Evolutionary conservation across 2,329 filamentous ascomycete species (phyloP).

Genomic region (Trichoderma atrobrunneum): DNA sequence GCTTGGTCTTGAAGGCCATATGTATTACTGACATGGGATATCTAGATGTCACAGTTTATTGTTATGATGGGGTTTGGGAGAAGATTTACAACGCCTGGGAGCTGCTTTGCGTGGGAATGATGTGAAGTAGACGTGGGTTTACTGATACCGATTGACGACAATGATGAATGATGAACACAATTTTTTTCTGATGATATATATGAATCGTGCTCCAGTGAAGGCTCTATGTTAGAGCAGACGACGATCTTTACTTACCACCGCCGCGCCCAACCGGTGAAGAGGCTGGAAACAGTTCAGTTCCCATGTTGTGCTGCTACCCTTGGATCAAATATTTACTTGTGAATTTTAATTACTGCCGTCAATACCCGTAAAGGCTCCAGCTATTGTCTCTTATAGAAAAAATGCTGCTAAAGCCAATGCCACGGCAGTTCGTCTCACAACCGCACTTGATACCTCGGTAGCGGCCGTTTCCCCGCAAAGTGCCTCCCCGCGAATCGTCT

Average conservation of each 20-base stretch:
- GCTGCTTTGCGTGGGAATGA: background rate
- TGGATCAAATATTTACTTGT: background rate
- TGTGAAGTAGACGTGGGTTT: background rate
- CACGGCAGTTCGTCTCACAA: background rate
- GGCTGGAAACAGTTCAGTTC: too few species aligned
- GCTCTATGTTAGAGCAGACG: background rate
- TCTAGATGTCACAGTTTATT: conserved; percentile 2
- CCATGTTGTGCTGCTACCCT: background rate
- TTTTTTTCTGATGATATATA: background rate
- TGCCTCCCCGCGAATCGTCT: conserved; percentile 8
- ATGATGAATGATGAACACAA: conserved; percentile 1
- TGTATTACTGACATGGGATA: conserved; percentile 13
- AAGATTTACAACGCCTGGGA: background rate
- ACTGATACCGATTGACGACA: background rate
- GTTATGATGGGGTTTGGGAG: background rate
- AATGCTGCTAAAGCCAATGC: background rate
- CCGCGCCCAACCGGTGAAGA: too few species aligned
- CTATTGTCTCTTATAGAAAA: background rate
- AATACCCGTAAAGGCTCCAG: background rate
- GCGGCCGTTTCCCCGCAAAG: conserved; percentile 32
- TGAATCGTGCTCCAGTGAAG: background rate
- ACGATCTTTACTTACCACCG: background rate
- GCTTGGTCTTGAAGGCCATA: background rate
- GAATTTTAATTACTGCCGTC: background rate
- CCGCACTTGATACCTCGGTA: conserved; percentile 10